Evolutionary conservation across 768 basidiomycete genomes (phyloP).

Genomic region (Rubroboletus pulcherrimus): DNA sequence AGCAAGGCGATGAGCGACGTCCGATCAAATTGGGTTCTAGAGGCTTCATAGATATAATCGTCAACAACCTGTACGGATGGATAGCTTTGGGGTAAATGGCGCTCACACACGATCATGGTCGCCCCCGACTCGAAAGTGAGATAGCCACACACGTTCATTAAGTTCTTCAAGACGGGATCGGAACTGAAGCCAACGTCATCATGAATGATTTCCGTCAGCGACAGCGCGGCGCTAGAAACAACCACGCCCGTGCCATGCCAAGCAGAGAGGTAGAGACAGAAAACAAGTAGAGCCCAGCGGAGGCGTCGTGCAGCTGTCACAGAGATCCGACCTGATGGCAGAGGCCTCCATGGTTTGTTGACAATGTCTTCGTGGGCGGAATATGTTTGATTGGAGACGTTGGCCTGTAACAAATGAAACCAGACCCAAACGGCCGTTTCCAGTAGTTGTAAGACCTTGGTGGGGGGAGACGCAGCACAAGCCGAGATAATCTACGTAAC

Average conservation of each 20-base stretch:
- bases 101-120: conserved; percentile 27
- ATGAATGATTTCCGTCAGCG: conserved; percentile 23
- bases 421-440: conserved; percentile 25
- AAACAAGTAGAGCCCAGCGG: conserved; percentile 31
- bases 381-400: conserved; percentile 32
- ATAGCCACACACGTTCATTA: conserved; percentile 32
- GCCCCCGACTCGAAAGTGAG: conserved; percentile 34
- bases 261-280: conserved; percentile 27
- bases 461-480: conserved; percentile 1
- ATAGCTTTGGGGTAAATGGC: background rate
- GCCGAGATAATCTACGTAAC: conserved; percentile 9
- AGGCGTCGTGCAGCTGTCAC: conserved; percentile 17
- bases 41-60: background rate
- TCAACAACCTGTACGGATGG: background rate
- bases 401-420: conserved; percentile 33
- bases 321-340: conserved; percentile 35
- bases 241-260: conserved; percentile 19
- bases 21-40: conserved; percentile 5
- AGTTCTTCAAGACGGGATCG: conserved; percentile 29
- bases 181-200: conserved; percentile 29
- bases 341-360: conserved; percentile 37
- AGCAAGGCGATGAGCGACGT: conserved; percentile 18
- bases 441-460: background rate
- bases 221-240: conserved; percentile 20
- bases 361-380: conserved; percentile 28